Percentiles rank a stretch among this genome's conserved stretches.
Conservation (phyloP, 805 yeast genomes). For the Diddensiella caesifluorescens region DNA sequence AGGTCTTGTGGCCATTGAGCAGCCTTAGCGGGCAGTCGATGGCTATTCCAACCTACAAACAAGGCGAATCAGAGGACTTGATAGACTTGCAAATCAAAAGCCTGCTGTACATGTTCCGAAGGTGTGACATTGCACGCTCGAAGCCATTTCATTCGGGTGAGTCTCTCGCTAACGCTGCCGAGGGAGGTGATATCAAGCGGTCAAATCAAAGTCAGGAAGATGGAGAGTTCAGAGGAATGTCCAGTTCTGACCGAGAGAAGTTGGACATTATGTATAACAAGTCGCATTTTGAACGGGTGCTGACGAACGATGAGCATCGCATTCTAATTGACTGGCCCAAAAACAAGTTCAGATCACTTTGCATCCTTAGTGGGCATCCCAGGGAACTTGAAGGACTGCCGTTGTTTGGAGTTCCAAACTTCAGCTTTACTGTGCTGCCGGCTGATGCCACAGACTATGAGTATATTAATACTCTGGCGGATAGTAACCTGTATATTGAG, state of each 20-base stretch:
- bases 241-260: conserved; percentile 32
- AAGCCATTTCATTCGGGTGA: conserved; percentile 35
- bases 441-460: conserved; percentile 41
- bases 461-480: conserved; percentile 42
- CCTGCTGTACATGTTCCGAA: conserved; percentile 50
- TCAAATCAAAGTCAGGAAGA: conserved; percentile 7
- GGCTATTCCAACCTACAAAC: conserved; percentile 46
- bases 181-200: conserved; percentile 5
- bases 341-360: conserved; percentile 58
- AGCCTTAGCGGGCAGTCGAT: conserved; percentile 20
- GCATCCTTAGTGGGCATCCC: conserved; percentile 51
- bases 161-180: neutral
- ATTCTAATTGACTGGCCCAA: conserved; percentile 61
- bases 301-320: conserved; percentile 53
- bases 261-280: conserved; percentile 54
- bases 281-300: conserved; percentile 36
- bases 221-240: conserved; percentile 20
- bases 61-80: conserved; percentile 49
- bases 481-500: conserved; percentile 52
- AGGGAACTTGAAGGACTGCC: conserved; percentile 32
- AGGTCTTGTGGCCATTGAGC: conserved; percentile 23
- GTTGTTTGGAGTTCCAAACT: conserved; percentile 26
- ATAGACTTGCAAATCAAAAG: conserved; percentile 59
- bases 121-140: conserved; percentile 42
- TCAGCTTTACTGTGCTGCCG: conserved; percentile 37